Evolutionary conservation across 2,329 filamentous ascomycete species (phyloP).

Genomic region (Colletotrichum trifolii): DNA sequence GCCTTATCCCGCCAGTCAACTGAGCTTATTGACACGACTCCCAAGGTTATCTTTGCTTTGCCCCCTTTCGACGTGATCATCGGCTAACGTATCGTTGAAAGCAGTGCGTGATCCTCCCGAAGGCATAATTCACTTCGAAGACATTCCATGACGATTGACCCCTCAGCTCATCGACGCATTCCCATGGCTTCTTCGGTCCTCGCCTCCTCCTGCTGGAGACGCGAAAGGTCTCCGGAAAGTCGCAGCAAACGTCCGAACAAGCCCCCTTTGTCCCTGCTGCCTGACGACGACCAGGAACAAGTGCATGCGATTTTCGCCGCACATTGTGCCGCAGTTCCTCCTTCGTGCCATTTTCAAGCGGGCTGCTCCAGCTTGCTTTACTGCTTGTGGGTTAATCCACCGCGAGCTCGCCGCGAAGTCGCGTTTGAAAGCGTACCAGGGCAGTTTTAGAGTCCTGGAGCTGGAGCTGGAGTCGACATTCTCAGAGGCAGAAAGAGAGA

Average conservation of each 20-base stretch:
- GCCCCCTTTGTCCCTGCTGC: background rate
- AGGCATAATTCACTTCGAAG: background rate
- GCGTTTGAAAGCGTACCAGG: slow-evolving; percentile 20
- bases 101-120: background rate
- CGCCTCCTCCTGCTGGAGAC: background rate
- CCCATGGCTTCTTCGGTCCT: background rate
- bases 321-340: slow-evolving; percentile 1
- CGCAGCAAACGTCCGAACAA: slow-evolving; percentile 1
- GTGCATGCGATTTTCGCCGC: slow-evolving; percentile 4
- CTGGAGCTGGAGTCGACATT: background rate
- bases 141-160: background rate
- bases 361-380: background rate
- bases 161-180: slow-evolving; percentile 3
- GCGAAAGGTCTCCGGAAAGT: background rate
- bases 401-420: background rate
- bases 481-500: background rate
- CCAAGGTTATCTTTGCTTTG: background rate
- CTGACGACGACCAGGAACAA: background rate
- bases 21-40: slow-evolving; percentile 30
- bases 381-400: slow-evolving; percentile 6
- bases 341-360: slow-evolving; percentile 10
- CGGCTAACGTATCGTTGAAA: background rate
- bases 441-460: slow-evolving; percentile 27
- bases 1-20: background rate
- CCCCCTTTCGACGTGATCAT: background rate